Evolutionary conservation across 768 basidiomycete genomes (phyloP).

Genomic region (Chlorophyllum brunneum): DNA sequence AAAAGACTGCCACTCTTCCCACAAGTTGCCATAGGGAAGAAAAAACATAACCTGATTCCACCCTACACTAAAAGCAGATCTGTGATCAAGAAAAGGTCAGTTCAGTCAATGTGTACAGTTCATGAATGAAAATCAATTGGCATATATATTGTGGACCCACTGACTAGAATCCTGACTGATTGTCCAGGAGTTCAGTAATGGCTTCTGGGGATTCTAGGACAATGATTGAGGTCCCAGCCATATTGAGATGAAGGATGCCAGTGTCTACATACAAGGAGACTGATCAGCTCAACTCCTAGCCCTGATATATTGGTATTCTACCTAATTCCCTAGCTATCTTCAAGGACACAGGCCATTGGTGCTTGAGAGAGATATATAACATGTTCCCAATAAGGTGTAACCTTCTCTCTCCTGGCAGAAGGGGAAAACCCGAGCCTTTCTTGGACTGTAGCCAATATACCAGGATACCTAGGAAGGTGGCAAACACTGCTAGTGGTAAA

Average conservation of each 20-base stretch:
- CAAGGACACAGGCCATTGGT: constrained; percentile 38
- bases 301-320: not conserved
- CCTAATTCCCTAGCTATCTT: constrained; percentile 41
- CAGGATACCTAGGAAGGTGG: not conserved
- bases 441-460: not conserved
- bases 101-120: not conserved
- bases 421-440: constrained; percentile 19
- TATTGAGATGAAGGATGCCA: constrained; percentile 16
- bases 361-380: constrained; percentile 34
- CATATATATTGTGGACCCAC: no score
- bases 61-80: constrained; percentile 18
- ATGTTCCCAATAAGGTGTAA: constrained; percentile 42
- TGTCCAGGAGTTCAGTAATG: constrained; percentile 19
- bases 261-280: not conserved
- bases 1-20: constrained; percentile 19
- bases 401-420: constrained; percentile 38
- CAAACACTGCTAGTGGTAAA: no score
- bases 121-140: no score
- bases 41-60: constrained; percentile 18
- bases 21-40: constrained; percentile 19
- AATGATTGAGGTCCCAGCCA: constrained; percentile 16
- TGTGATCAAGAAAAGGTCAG: not conserved
- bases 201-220: constrained; percentile 16
- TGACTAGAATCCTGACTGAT: constrained; percentile 18
- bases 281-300: not conserved